Base-by-base conservation (phyloP, 441 rosid species). In the Macaranga tanarius region DNA sequence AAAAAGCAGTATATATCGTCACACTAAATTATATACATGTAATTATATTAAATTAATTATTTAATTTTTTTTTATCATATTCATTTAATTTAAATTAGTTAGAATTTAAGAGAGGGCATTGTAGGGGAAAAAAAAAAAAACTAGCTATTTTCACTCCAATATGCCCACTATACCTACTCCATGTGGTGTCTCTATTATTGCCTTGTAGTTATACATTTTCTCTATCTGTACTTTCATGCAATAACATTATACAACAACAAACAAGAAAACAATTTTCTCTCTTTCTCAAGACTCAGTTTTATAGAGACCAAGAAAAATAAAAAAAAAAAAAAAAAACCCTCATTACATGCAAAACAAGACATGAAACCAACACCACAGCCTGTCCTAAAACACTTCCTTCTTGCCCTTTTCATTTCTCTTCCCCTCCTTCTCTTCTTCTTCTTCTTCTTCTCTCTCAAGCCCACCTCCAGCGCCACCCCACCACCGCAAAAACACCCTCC, bases 321-420 rank as follows among this genome's bases (percentile, higher is more conserved):
- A 64, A 44, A 73, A 7, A 11, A 48, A 22, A 73, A 23, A 44
- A 73, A 11, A 7, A 48, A 22, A 73, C 23, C 26, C 45, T 67
- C 22, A 22, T 59, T 72, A 20, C 20, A 28, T 52, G 34, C 65
- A 73, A 56, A 22, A 56, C 47, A 59, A 48, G 38, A 71, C 52
- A 87, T 89, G 91, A 82, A 84, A 65, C 65, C 72, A 68, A 55
- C 59, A 20, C 82, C 78, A 69, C 82, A 82, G 55, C 58, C 77
- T 0, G 13, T 79, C 9, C 76, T 85, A n/a, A 85, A 80, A 67
- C 82, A 80, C 80, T 74, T 87, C 48, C 44, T 87, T 23, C 60
- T 86, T 69, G 79, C 85, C 45, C 79, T 85, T 76, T 60, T 77
- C 77, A 25, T 87, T 48, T 80, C 83, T 25, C 70, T 84, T 28